Evolutionary conservation across 1,139 yeast species (phyloP).

Genomic region (Pichia sp.): DNA sequence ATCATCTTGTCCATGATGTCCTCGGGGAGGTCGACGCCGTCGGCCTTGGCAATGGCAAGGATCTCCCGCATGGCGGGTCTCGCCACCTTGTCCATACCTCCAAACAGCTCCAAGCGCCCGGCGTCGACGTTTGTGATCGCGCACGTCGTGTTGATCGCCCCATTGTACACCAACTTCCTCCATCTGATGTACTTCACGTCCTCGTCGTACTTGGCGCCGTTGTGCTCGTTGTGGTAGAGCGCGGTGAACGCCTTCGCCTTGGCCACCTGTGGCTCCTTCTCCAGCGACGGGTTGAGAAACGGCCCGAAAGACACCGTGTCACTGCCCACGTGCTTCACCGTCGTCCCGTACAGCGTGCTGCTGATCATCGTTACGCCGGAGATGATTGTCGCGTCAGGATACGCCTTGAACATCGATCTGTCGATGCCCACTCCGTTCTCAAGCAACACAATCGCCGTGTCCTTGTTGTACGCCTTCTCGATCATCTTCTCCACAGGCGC

Average conservation of each 20-base stretch:
- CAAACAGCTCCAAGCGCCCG: conserved; percentile 53
- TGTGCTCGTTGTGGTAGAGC: conserved; percentile 46
- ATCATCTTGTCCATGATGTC: conserved; percentile 23
- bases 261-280: conserved; percentile 33
- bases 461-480: conserved; percentile 47
- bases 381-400: conserved; percentile 55
- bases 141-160: conserved; percentile 59
- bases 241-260: conserved; percentile 40
- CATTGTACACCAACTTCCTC: conserved; percentile 69
- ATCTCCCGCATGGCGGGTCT: conserved; percentile 67
- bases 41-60: conserved; percentile 55
- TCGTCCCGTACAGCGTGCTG: conserved; percentile 53
- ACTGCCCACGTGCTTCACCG: conserved; percentile 45
- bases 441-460: conserved; percentile 54
- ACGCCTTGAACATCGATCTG: conserved; percentile 49
- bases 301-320: conserved; percentile 57
- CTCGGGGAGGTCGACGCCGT: conserved; percentile 42
- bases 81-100: conserved; percentile 47
- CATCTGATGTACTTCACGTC: conserved; percentile 57
- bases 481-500: conserved; percentile 55
- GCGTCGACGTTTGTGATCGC: conserved; percentile 58
- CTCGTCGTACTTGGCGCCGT: conserved; percentile 42
- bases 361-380: conserved; percentile 71
- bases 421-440: conserved; percentile 80
- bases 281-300: conserved; percentile 37